These are phyloP conservation scores for Warburgia ugandensis DNA, from an alignment of 164 flowering plant genomes.

Conservation along the genomic window DNA sequence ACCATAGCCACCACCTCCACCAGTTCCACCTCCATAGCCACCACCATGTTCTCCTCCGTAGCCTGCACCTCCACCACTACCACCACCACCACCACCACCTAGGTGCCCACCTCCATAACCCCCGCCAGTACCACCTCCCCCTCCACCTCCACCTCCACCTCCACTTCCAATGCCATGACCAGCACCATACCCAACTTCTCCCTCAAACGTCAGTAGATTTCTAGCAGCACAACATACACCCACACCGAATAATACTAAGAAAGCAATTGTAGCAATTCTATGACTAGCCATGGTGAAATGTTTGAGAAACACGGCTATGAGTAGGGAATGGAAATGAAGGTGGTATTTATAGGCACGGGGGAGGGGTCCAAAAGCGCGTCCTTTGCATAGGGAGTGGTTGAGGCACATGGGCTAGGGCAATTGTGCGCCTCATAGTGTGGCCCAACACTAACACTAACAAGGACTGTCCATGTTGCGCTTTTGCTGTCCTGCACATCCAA, in stretches of 20 bases:
- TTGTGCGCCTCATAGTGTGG: background rate
- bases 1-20: conserved; percentile 12
- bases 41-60: conserved; percentile 5
- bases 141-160: conserved; percentile 12
- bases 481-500: conserved; percentile 6
- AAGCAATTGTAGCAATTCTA: conserved; percentile 8
- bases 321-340: background rate
- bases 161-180: conserved; percentile 14
- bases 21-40: conserved; percentile 7
- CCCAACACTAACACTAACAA: background rate
- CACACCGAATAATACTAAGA: conserved; percentile 15
- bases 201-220: conserved; percentile 20
- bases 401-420: conserved; percentile 4
- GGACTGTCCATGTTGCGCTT: conserved; percentile 1
- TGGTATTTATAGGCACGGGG: conserved; percentile 18
- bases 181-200: conserved; percentile 5
- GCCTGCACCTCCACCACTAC: conserved; percentile 17
- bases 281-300: conserved; percentile 16
- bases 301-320: background rate
- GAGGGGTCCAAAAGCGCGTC: conserved; percentile 5
- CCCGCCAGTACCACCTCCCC: conserved; percentile 11
- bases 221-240: conserved; percentile 24
- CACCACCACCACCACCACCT: conserved; percentile 15
- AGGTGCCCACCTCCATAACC: conserved; percentile 18
- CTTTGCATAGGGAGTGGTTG: conserved; percentile 11